Base-by-base conservation (phyloP, 306 rosid species). In the Cucumis melo region DNA sequence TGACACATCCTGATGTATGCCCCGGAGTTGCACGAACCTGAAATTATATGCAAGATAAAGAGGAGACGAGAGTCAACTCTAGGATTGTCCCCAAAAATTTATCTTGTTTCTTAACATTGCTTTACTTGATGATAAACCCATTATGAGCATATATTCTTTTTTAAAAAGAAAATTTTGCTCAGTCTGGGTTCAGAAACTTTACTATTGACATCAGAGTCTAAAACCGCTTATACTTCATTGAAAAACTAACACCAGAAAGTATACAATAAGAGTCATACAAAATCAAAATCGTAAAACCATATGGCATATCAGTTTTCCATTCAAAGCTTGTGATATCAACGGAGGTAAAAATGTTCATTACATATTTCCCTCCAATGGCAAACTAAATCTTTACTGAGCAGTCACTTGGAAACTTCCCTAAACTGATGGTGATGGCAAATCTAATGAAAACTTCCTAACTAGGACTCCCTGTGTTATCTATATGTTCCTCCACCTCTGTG, bases 21-120 rank as follows among this genome's bases (percentile, higher is more conserved):
- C 98, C 98, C 8, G 99, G 98, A 84, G 97, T 95, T 56, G 95
- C 89, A 53, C 92, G 96, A 79, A 92, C 97, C 99, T 95, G 81
- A 77, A 75, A 55, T n/a, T 32, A 38, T 19, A 73, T 79, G 42
- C 32, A 77, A 7, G 23, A 39, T 66, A 23, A 34, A n/a, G 62
- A 19, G 21, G 62, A 74, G 51, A 54, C 65, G 34, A 16, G 5
- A 74, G 15, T 46, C 14, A 3, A 70, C 56, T 46, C 57, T 23
- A 23, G 36, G 58, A 70, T 70, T 70, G 56, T 39, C 13, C 74
- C n/a, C 20, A 21, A 68, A 68, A 70, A 20, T 13, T 14, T 70
- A 12, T 23, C 75, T 1, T 6, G 21, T 50, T 68, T 44, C 71
- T 44, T 21, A 23, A 68, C 57, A 8, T 3, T 23, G 75, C 21